Evolutionary conservation across 23 red algal genomes (phyloP), one percentile per base, ranked within the genome.

Genomic region (Agarophyton chilense): DNA sequence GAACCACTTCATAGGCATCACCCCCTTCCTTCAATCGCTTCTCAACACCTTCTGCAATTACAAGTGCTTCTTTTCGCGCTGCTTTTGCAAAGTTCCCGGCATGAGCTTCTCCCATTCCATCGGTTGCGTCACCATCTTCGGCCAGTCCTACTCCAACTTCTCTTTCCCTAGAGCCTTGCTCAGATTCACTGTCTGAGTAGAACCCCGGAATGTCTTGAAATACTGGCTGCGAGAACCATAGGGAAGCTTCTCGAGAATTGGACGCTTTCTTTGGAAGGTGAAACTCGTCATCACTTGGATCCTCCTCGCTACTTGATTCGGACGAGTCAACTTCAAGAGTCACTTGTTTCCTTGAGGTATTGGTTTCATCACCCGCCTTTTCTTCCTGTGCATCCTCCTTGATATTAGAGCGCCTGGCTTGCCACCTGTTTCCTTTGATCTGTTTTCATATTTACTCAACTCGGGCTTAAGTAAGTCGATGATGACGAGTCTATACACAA

Each of bases 171-270:
- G 19, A 7, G 14, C 21, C 68, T 36, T 39, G 22, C 32, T 74
- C 82, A 19, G 41, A 16, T 11, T 90, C 86, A 45, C 73, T 70
- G 55, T 90, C 86, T 35, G 86, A 90, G 26, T 62, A 65, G 2
- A 62, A 14, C 19, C 39, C 80, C 12, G 61, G 61, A n/a, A 77
- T 51, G 42, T 67, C 90, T n/a, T 92, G 44, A 75, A 93, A 93
- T 25, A 93, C 74, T 22, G 90, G 90, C 26, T 93, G 76, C 2
- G 90, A 93, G 60, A 93, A 93, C 78, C 78, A 93, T 13, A 93
- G 68, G 17, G 90, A 78, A 28, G 90, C 90, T n/a, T 93, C 90
- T 33, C 90, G 62, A 46, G 91, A 94, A 16, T 49, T 33, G 10
- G 22, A 49, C 0, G 35, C 35, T 7, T 55, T 55, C 54, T 41